A percentile compares a stretch with the other conserved stretches of the same genome.
These are phyloP conservation scores for Acrodontium crateriforme DNA, from an alignment of 2,329 filamentous ascomycete species.

Conservation along the genomic window DNA sequence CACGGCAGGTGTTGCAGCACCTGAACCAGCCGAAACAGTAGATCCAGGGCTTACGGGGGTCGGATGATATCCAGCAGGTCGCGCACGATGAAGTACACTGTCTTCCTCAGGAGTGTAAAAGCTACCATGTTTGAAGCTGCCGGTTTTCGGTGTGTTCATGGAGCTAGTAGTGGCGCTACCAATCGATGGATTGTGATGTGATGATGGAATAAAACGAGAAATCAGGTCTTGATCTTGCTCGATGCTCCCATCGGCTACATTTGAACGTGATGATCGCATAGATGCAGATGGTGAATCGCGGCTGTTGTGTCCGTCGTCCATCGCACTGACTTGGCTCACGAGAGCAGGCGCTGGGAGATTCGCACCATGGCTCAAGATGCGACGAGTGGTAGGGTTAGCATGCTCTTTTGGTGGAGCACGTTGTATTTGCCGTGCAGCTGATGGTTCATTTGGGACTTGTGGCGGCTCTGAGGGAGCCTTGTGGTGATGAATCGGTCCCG, in stretches of 20 bases:
- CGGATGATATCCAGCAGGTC: constrained; percentile 1
- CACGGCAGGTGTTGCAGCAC: constrained; percentile 17
- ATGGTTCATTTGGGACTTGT: neutral
- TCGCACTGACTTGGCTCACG: constrained; percentile 18
- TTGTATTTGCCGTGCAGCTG: constrained; percentile 3
- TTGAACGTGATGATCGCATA: constrained; percentile 13
- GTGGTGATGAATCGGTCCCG: no score
- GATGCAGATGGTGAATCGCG: constrained; percentile 17
- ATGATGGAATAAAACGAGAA: constrained; percentile 19
- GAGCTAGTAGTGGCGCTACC: constrained; percentile 15
- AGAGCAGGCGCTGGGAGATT: constrained; percentile 17
- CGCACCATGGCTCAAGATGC: constrained; percentile 12
- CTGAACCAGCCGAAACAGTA: constrained; percentile 15
- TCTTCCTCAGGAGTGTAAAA: constrained; percentile 18
- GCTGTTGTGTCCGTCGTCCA: constrained; percentile 17
- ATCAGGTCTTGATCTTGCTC: constrained; percentile 17
- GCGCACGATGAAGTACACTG: constrained; percentile 5
- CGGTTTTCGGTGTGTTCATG: constrained; percentile 16
- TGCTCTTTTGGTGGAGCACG: constrained; percentile 13
- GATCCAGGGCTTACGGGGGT: constrained; percentile 17
- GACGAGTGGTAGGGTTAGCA: constrained; percentile 15
- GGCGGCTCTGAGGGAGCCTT: neutral
- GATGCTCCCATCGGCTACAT: constrained; percentile 8
- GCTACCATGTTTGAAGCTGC: constrained; percentile 13
- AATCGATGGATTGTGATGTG: constrained; percentile 17